phyloP scores from a whole-genome alignment of 2,329 filamentous ascomycete species.

The Claviceps sp. region DNA sequence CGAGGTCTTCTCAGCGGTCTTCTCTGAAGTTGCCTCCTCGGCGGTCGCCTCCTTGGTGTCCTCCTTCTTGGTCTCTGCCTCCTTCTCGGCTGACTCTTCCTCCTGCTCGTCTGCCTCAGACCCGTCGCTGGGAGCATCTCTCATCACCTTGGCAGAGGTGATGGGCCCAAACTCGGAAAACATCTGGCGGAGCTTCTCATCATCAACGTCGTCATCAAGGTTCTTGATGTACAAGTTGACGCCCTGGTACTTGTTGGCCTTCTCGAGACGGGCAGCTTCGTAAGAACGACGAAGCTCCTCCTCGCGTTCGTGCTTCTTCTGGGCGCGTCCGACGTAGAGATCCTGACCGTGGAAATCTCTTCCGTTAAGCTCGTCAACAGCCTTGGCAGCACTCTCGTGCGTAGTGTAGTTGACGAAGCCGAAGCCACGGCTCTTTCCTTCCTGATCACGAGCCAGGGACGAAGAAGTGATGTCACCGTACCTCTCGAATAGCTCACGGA shows the following conservation, averaged over 20 bases:
- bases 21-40: constrained; percentile 34
- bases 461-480: constrained; percentile 93
- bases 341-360: constrained; percentile 89
- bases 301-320: constrained; percentile 99
- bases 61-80: constrained; percentile 34
- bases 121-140: constrained; percentile 52
- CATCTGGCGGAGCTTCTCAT: constrained; percentile 91
- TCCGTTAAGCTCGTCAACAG: constrained; percentile 85
- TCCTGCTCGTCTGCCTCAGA: constrained; percentile 42
- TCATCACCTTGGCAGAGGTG: constrained; percentile 99
- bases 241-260: constrained; percentile 97
- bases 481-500: constrained; percentile 83
- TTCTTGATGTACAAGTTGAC: constrained; percentile 99
- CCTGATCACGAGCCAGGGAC: constrained; percentile 75
- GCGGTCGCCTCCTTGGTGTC: constrained; percentile 27
- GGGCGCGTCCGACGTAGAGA: constrained; percentile 92
- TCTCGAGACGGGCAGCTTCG: constrained; percentile 92
- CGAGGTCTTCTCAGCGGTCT: constrained; percentile 50
- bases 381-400: constrained; percentile 73
- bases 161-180: constrained; percentile 88
- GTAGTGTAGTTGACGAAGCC: constrained; percentile 93
- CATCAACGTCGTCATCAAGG: constrained; percentile 89
- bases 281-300: constrained; percentile 98
- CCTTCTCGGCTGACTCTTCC: constrained; percentile 38
- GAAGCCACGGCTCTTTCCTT: constrained; percentile 90